Evolutionary conservation across 2,329 filamentous ascomycete species (phyloP).

Genomic region (Fusarium sacchari): DNA sequence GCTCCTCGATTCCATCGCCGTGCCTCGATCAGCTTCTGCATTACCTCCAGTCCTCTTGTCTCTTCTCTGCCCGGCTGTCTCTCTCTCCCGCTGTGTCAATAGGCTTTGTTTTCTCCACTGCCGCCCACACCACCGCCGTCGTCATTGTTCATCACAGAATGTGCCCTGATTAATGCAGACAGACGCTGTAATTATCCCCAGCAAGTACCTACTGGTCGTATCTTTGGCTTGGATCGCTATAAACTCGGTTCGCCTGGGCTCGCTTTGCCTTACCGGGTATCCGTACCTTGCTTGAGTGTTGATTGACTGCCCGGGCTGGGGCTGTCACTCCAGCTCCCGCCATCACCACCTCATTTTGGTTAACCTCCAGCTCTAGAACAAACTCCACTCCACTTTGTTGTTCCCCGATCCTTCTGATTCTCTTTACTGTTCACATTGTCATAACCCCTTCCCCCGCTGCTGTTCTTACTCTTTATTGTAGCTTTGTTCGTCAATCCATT

Average conservation of each 20-base stretch:
- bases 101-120: conserved; percentile 22
- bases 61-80: conserved; percentile 15
- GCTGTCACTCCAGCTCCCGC: conserved; percentile 29
- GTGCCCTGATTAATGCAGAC: neutral
- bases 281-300: neutral
- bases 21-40: conserved; percentile 17
- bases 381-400: conserved; percentile 36
- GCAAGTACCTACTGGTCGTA: neutral
- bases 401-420: conserved; percentile 26
- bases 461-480: neutral
- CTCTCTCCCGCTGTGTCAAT: conserved; percentile 7
- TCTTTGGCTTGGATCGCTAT: neutral
- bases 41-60: conserved; percentile 28
- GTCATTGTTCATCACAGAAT: conserved; percentile 11
- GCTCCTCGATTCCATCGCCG: conserved; percentile 24
- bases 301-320: neutral
- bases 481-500: conserved; percentile 14
- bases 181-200: neutral
- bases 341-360: conserved; percentile 30
- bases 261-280: conserved; percentile 14
- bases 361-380: conserved; percentile 32
- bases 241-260: neutral
- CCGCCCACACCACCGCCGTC: conserved; percentile 27
- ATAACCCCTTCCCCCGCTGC: conserved; percentile 18
- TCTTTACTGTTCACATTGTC: conserved; percentile 9